A percentile compares a stretch with the other conserved stretches of the same genome.
phyloP scores from a whole-genome alignment of 768 basidiomycete genomes.

The Kwoniella dendrophila region DNA sequence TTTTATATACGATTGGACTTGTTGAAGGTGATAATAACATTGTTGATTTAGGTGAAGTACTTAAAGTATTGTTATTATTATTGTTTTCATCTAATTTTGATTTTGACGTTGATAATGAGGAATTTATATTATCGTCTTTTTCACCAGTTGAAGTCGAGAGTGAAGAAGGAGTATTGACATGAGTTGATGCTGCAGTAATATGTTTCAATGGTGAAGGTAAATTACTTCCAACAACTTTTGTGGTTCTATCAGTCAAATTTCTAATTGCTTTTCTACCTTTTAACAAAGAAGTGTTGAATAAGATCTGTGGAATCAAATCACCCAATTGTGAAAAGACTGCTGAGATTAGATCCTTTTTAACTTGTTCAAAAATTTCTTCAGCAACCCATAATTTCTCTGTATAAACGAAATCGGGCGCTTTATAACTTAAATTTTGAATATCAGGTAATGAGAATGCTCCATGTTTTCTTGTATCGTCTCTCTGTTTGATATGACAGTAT shows the following conservation, averaged over 20 bases:
- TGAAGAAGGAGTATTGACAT: background rate
- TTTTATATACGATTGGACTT: background rate
- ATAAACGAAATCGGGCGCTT: conserved; percentile 77
- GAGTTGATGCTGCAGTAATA: conserved; percentile 10
- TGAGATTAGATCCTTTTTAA: conserved; percentile 36
- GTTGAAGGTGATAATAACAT: background rate
- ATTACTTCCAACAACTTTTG: conserved; percentile 2
- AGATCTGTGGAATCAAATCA: conserved; percentile 34
- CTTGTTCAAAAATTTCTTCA: conserved; percentile 53
- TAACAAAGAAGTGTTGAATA: conserved; percentile 34
- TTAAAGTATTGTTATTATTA: background rate
- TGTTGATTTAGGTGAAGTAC: background rate
- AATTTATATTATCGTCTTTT: background rate
- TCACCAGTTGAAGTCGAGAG: background rate
- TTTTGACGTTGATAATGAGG: background rate
- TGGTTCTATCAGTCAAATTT: conserved; percentile 11
- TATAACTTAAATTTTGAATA: conserved; percentile 77
- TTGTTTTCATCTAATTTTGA: too few relatives aligned
- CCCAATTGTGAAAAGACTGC: conserved; percentile 29
- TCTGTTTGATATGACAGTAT: conserved; percentile 31
- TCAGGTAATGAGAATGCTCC: conserved; percentile 51
- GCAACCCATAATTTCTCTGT: conserved; percentile 55
- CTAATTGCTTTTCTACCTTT: conserved; percentile 33
- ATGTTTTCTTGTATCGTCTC: conserved; percentile 38
- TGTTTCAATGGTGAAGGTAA: conserved; percentile 9